Percentiles rank a stretch among this genome's conserved stretches.
Conservation (phyloP, 2,329 filamentous ascomycete species). For the Emmonsiellopsis sp. region DNA sequence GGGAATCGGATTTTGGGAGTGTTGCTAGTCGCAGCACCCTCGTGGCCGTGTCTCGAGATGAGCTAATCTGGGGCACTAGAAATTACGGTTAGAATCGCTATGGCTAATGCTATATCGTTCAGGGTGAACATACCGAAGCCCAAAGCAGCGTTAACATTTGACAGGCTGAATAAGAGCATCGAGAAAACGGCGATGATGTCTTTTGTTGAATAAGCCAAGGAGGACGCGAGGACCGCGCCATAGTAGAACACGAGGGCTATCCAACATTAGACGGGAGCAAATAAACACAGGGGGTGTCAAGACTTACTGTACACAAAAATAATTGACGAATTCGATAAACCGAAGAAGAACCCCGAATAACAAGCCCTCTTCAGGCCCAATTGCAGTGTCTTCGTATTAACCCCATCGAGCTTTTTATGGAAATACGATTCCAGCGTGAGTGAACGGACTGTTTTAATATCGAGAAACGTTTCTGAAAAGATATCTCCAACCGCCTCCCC, state of each 20-base stretch:
- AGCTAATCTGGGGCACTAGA: slow-evolving; percentile 65
- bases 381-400: slow-evolving; percentile 43
- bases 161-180: slow-evolving; percentile 73
- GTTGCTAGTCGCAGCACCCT: slow-evolving; percentile 61
- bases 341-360: slow-evolving; percentile 63
- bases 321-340: slow-evolving; percentile 63
- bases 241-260: slow-evolving; percentile 74
- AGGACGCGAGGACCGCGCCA: slow-evolving; percentile 54
- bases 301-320: slow-evolving; percentile 53
- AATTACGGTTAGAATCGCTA: slow-evolving; percentile 2
- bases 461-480: slow-evolving; percentile 65
- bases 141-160: slow-evolving; percentile 60
- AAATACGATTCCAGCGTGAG: slow-evolving; percentile 68
- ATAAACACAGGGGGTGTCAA: background rate
- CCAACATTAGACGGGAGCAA: slow-evolving; percentile 6
- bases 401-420: slow-evolving; percentile 48
- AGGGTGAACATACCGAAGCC: slow-evolving; percentile 41
- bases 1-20: slow-evolving; percentile 46
- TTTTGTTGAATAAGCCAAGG: slow-evolving; percentile 41
- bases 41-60: slow-evolving; percentile 61
- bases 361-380: slow-evolving; percentile 57
- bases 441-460: slow-evolving; percentile 68
- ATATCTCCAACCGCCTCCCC: slow-evolving; percentile 52
- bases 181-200: slow-evolving; percentile 67
- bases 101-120: background rate